phyloP scores from a whole-genome alignment of 495 filamentous ascomycete species.

The Podospora anserina region DNA sequence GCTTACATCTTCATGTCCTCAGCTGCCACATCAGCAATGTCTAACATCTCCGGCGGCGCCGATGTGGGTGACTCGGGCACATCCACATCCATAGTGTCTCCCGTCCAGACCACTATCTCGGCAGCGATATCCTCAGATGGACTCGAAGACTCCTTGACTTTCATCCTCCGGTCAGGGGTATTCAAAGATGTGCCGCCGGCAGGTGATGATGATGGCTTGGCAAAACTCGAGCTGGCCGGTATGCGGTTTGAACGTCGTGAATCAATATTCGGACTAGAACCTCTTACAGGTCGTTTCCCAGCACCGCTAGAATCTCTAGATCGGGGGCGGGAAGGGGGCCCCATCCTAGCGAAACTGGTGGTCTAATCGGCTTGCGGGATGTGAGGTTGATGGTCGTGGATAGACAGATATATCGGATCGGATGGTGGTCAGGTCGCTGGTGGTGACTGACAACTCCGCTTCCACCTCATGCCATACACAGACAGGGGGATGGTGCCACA shows the following conservation, averaged over 20 bases:
- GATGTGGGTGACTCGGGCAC: constrained; percentile 15
- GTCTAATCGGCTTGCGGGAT: not conserved
- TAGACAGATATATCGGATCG: not conserved
- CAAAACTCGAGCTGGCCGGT: constrained; percentile 14
- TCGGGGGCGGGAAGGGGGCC: constrained; percentile 2
- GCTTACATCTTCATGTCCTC: constrained; percentile 2
- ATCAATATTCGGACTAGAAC: constrained; percentile 19
- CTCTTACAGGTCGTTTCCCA: constrained; percentile 24
- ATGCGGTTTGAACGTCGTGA: constrained; percentile 23
- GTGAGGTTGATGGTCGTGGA: not conserved
- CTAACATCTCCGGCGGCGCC: not conserved
- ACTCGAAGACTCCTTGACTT: constrained; percentile 5
- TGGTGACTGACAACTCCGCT: constrained; percentile 23
- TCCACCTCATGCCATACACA: constrained; percentile 23
- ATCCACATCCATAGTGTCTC: constrained; percentile 29
- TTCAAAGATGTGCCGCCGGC: constrained; percentile 14
- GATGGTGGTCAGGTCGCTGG: constrained; percentile 14
- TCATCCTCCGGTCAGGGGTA: not conserved
- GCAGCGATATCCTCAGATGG: constrained; percentile 32
- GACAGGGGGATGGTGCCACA: constrained; percentile 13
- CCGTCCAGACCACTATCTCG: constrained; percentile 41
- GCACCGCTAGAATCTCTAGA: constrained; percentile 20
- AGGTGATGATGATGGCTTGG: constrained; percentile 23
- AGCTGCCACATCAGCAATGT: not conserved
- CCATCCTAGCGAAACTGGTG: not conserved